phyloP scores from a whole-genome alignment of 2,329 filamentous ascomycete genomes.

The Pseudogymnoascus sp. region DNA sequence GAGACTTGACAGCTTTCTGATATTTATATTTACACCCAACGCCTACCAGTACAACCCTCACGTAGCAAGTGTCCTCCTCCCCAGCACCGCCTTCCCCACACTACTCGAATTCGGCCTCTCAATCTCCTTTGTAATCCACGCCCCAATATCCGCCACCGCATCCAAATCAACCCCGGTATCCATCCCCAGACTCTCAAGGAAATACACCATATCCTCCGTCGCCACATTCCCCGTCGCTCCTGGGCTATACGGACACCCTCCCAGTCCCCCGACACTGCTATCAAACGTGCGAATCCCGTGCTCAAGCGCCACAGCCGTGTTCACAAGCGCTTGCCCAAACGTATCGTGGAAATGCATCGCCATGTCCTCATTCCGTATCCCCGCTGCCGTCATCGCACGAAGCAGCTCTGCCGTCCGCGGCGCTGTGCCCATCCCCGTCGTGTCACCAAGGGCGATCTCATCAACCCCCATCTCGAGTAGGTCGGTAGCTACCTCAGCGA shows the following conservation, averaged over 20 bases:
- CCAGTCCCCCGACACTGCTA: slow-evolving; percentile 69
- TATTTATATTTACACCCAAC: slow-evolving; percentile 4
- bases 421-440: slow-evolving; percentile 84
- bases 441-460: slow-evolving; percentile 85
- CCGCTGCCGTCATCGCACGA: slow-evolving; percentile 56
- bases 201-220: slow-evolving; percentile 78
- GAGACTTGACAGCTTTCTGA: neutral
- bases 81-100: slow-evolving; percentile 59
- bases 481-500: slow-evolving; percentile 59
- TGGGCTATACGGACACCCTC: slow-evolving; percentile 78
- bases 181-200: slow-evolving; percentile 66
- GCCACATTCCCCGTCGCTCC: slow-evolving; percentile 82
- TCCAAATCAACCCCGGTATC: slow-evolving; percentile 66
- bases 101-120: slow-evolving; percentile 57
- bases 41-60: neutral
- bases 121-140: slow-evolving; percentile 62
- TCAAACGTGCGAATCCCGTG: slow-evolving; percentile 76
- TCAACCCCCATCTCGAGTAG: slow-evolving; percentile 82
- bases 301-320: slow-evolving; percentile 69
- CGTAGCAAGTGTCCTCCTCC: slow-evolving; percentile 26
- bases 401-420: slow-evolving; percentile 60
- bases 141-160: slow-evolving; percentile 59
- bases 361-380: slow-evolving; percentile 61
- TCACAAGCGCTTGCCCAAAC: slow-evolving; percentile 78
- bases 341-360: slow-evolving; percentile 88